Evolutionary conservation across 805 yeast species (phyloP).

Genomic region (Ogataea thermomethanolica): DNA sequence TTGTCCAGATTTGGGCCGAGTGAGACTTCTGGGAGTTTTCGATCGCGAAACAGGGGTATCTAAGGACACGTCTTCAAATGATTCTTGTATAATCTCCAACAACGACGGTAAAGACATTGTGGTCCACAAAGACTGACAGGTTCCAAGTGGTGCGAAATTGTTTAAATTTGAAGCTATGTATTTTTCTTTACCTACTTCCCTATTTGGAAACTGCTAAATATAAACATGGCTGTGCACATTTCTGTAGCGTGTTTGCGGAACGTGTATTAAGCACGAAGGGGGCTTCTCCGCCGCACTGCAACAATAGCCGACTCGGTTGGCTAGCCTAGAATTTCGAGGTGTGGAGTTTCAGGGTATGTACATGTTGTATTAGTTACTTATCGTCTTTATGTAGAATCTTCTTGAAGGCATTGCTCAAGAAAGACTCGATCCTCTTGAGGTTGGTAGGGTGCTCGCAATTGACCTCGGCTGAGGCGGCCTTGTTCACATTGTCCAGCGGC

Average conservation of each 20-base stretch:
- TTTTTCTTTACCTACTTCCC: constrained; percentile 12
- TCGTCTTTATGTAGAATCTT: constrained; percentile 31
- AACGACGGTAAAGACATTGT: constrained; percentile 13
- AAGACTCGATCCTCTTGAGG: constrained; percentile 53
- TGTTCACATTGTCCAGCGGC: constrained; percentile 28
- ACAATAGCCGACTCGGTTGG: neutral
- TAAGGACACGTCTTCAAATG: constrained; percentile 33
- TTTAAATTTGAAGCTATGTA: neutral
- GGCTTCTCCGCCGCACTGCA: neutral
- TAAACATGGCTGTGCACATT: constrained; percentile 5
- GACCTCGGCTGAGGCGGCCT: constrained; percentile 8
- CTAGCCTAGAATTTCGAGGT: neutral
- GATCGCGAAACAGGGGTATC: constrained; percentile 2
- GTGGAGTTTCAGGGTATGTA: constrained; percentile 1
- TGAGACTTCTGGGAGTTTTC: neutral
- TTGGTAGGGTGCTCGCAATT: constrained; percentile 42
- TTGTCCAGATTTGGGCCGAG: neutral
- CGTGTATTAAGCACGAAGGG: constrained; percentile 9
- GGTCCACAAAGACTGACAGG: neutral
- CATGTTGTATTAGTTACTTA: constrained; percentile 10
- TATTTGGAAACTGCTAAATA: constrained; percentile 4
- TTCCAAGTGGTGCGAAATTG: neutral
- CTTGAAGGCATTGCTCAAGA: constrained; percentile 57
- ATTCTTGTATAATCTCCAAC: constrained; percentile 33
- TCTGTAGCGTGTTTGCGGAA: constrained; percentile 3